Evolutionary conservation across 148 eudicot species (phyloP), one percentile per base, ranked within the genome.

Genomic region (Fagopyrum tataricum): DNA sequence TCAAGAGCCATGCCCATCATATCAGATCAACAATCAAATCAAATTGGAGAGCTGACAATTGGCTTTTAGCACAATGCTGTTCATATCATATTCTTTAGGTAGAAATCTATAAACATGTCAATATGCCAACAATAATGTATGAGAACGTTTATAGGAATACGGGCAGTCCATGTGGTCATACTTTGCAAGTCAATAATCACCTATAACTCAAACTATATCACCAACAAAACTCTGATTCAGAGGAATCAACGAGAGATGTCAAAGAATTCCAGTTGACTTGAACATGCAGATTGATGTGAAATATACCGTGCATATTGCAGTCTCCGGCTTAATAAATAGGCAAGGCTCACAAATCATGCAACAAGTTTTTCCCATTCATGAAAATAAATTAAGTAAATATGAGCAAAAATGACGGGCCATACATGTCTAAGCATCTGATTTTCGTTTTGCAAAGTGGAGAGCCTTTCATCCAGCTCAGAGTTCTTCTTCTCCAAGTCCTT

Each of bases 361-460:
- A 18, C 8, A n/a, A 26, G 31, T 26, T 26, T 4, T 23, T 17
- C 40, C 39, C 40, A 59, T 59, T 26, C 67, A 61, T 26, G 26
- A 55, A 55, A 20, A n/a, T 18, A 26, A 55, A 31, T 31, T 31
- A 31, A 44, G 68, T 18, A 37, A 15, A 53, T 53, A 39, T 15
- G 61, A 59, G 2, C 10, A 52, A 14, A 39, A 42, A 11, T 67
- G 74, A 17, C 3, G 20, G 48, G 46, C 2, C 51, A 69, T 79
- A 92, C 98, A 77, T 92, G 96, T 92, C 98, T 87, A 74, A 94
- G 97, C 98, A 94, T 94, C 80, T 91, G 97, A 77, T 94, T 94
- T 84, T 94, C 98, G 72, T 94, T 94, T 72, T 89, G 96, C 88
- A 89, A 79, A 0, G 98, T 94, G 42, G 98, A 91, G 6, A 89